Conservation (phyloP, 148 eudicot species). For the Dysphania ambrosioides region DNA sequence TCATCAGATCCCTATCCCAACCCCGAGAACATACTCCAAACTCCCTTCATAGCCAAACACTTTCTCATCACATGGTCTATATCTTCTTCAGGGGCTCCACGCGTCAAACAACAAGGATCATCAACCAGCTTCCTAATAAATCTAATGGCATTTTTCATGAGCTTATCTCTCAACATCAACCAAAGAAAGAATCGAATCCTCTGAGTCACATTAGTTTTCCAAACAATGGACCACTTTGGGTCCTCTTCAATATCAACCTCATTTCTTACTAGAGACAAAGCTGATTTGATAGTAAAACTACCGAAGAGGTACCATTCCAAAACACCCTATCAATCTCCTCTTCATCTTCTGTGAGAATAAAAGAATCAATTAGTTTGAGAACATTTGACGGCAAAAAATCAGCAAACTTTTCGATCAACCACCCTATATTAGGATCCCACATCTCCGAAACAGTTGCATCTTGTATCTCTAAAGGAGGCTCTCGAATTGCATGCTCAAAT, state of each 20-base stretch:
- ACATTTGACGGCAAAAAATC: too few species aligned
- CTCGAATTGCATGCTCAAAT: too few species aligned
- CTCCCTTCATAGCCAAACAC: background rate
- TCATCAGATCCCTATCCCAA: too few species aligned
- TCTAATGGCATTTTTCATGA: background rate
- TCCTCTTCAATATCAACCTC: too few species aligned
- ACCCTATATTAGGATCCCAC: background rate
- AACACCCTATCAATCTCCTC: too few species aligned
- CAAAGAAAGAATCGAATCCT: background rate
- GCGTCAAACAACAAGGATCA: background rate
- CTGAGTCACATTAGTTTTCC: background rate
- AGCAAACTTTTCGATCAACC: background rate
- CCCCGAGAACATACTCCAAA: background rate
- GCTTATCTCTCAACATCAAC: background rate
- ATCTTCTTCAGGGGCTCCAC: background rate
- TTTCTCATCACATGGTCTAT: background rate
- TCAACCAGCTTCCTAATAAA: background rate
- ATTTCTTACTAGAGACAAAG: too few species aligned
- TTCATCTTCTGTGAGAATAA: too few species aligned
- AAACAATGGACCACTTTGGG: background rate
- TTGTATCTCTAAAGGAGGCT: too few species aligned
- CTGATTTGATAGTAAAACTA: too few species aligned
- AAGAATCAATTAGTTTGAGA: too few species aligned
- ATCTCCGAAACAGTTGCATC: background rate
- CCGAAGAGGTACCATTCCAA: too few species aligned